Conservation (phyloP, 352 stramenopile species). For the Globisporangium mamillatum region DNA sequence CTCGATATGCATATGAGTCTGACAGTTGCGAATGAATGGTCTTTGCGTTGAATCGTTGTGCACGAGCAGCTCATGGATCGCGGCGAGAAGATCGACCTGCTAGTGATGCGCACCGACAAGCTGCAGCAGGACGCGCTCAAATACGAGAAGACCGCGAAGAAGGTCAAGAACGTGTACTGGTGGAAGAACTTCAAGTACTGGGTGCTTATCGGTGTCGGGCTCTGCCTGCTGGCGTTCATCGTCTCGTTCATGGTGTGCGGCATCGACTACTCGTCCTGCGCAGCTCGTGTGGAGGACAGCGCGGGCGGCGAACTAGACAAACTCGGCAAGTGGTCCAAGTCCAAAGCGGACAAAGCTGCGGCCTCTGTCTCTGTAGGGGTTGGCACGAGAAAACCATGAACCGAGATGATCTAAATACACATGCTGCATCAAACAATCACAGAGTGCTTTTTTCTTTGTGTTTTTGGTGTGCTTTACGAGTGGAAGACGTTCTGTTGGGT, state of each 20-base stretch:
- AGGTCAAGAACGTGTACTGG: slow-evolving; percentile 90
- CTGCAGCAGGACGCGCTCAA: slow-evolving; percentile 96
- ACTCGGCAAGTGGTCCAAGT: slow-evolving; percentile 13
- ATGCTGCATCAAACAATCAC: neutral
- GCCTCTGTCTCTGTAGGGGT: slow-evolving; percentile 5
- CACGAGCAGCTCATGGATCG: slow-evolving; percentile 93
- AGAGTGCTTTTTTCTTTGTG: neutral
- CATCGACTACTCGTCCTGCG: slow-evolving; percentile 63
- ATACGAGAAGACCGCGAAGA: slow-evolving; percentile 93
- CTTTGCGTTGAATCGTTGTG: neutral
- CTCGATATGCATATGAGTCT: neutral
- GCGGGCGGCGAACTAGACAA: slow-evolving; percentile 29
- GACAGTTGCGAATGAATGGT: neutral
- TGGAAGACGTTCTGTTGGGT: neutral
- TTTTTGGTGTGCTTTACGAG: neutral
- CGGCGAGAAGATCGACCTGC: slow-evolving; percentile 97
- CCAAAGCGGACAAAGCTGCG: slow-evolving; percentile 12
- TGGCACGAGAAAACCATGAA: neutral
- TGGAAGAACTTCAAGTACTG: slow-evolving; percentile 86
- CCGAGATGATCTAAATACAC: neutral
- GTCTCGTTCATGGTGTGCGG: slow-evolving; percentile 74
- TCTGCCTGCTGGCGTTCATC: slow-evolving; percentile 59
- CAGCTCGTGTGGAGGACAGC: slow-evolving; percentile 35
- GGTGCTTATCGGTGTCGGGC: slow-evolving; percentile 50
- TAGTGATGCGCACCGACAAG: slow-evolving; percentile 86